phyloP scores from a whole-genome alignment of 2,329 filamentous ascomycete species.

The Aspergillus eucalypticola region DNA sequence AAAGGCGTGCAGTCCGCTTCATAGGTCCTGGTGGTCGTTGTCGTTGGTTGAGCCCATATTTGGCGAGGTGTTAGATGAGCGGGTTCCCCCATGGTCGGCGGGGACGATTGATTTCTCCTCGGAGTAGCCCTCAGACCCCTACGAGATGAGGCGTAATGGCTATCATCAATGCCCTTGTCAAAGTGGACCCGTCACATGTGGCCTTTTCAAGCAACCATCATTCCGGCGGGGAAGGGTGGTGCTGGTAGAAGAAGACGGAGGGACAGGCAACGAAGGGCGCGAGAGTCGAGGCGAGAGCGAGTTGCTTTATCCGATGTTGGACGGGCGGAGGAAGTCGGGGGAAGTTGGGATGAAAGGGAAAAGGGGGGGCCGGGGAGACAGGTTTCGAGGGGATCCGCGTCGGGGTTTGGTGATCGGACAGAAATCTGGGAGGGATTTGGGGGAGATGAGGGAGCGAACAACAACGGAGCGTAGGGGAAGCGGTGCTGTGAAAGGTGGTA shows the following conservation, averaged over 20 bases:
- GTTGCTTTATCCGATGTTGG: too few species aligned
- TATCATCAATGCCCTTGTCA: not conserved
- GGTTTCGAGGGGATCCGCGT: too few species aligned
- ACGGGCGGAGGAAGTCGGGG: too few species aligned
- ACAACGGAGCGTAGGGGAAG: too few species aligned
- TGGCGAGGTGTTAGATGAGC: conserved; percentile 39
- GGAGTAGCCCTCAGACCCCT: not conserved
- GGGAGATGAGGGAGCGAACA: too few species aligned
- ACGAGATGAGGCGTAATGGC: too few species aligned
- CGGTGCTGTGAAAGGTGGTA: too few species aligned
- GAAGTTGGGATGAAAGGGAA: too few species aligned
- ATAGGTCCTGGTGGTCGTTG: conserved; percentile 38
- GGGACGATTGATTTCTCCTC: not conserved
- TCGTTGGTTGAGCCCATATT: conserved; percentile 43
- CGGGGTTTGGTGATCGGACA: too few species aligned
- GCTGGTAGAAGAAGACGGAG: not conserved
- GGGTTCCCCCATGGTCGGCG: conserved; percentile 36
- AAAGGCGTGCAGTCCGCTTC: conserved; percentile 61
- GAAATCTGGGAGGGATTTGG: too few species aligned
- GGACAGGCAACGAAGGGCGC: not conserved
- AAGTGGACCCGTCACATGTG: not conserved
- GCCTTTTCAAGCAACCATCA: not conserved
- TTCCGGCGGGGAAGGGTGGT: not conserved
- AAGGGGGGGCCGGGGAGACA: too few species aligned
- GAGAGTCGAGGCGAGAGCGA: not conserved